Conservation (phyloP, 1,284 basidiomycete genomes). For the Rhodotorula sp. region DNA sequence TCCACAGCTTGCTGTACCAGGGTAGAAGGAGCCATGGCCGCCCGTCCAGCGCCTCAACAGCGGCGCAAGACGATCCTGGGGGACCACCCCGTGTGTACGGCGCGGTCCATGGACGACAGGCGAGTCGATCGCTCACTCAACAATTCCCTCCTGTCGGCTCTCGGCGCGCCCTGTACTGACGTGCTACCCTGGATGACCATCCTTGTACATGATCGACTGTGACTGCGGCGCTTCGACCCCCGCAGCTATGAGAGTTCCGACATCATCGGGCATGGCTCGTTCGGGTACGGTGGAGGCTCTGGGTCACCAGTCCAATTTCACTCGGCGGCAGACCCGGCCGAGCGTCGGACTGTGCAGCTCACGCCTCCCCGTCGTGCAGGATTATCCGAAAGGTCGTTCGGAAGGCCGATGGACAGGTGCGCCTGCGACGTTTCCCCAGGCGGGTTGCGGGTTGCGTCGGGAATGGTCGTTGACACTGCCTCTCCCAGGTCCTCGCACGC, state of each 20-base stretch:
- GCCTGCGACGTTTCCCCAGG: no score
- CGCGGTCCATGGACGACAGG: constrained; percentile 36
- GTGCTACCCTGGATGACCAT: not conserved
- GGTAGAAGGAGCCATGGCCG: constrained; percentile 1
- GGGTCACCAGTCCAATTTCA: not conserved
- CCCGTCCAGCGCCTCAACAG: constrained; percentile 1
- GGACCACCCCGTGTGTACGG: constrained; percentile 32
- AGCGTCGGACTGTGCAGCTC: not conserved
- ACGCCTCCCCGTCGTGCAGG: constrained; percentile 48
- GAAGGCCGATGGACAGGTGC: constrained; percentile 76
- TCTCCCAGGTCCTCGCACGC: constrained; percentile 71
- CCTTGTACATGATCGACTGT: not conserved
- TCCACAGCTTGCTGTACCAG: no score
- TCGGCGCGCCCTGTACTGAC: not conserved
- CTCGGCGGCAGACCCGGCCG: no score
- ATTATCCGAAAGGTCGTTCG: constrained; percentile 89
- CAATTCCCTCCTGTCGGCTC: not conserved
- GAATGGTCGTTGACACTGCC: not conserved
- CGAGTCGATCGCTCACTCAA: constrained; percentile 9
- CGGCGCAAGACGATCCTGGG: constrained; percentile 38
- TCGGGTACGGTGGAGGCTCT: constrained; percentile 57
- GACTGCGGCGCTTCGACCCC: rapidly evolving
- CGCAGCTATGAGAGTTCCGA: constrained; percentile 80
- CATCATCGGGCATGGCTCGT: constrained; percentile 93
- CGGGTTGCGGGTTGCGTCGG: not conserved